A percentile compares a stretch with the other conserved stretches of the same genome.
phyloP scores from a whole-genome alignment of 1,139 yeast genomes.

The Blastobotrys elegans region DNA sequence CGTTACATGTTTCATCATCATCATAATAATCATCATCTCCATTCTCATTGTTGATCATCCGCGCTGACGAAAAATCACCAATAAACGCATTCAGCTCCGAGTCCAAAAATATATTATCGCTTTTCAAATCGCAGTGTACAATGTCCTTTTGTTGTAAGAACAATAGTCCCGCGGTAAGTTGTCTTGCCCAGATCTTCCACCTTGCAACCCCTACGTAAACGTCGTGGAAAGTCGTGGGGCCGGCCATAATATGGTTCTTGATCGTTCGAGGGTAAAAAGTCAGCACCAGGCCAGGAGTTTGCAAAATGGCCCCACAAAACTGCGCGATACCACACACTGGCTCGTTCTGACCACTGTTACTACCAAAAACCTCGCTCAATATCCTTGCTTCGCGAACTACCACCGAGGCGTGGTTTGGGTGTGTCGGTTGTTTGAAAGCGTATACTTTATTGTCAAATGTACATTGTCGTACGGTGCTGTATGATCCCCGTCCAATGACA shows the following conservation, averaged over 20 bases:
- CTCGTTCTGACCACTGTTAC: neutral
- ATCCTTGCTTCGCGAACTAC: constrained; percentile 19
- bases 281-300: constrained; percentile 16
- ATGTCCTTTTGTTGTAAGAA: constrained; percentile 51
- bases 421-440: constrained; percentile 19
- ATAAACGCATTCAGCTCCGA: constrained; percentile 25
- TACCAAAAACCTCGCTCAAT: constrained; percentile 11
- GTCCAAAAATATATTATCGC: constrained; percentile 80
- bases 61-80: constrained; percentile 27
- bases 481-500: constrained; percentile 20
- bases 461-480: constrained; percentile 18
- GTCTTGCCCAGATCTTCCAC: constrained; percentile 37
- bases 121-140: constrained; percentile 80
- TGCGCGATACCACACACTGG: constrained; percentile 15
- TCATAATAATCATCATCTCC: neutral
- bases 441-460: constrained; percentile 8
- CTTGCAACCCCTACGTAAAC: constrained; percentile 15
- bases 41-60: neutral
- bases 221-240: constrained; percentile 2
- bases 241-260: constrained; percentile 12
- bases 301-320: constrained; percentile 17
- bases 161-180: constrained; percentile 49
- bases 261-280: constrained; percentile 19
- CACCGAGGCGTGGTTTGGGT: constrained; percentile 10
- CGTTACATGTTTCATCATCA: constrained; percentile 1